Conservation (phyloP, 306 rosid species). For the Castanospermum australe region DNA sequence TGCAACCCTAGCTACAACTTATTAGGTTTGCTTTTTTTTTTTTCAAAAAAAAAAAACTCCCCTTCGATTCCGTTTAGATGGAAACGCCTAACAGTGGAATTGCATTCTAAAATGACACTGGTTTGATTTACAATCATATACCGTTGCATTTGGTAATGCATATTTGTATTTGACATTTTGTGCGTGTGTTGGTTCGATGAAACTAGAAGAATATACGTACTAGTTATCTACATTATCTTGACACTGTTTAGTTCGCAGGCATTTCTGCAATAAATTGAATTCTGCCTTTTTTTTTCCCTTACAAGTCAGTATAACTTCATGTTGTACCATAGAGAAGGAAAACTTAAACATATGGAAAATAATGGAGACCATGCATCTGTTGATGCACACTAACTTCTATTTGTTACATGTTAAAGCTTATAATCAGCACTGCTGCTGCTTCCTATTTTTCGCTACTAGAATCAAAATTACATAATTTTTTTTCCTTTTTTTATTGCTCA, state of each 20-base stretch:
- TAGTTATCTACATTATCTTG: background rate
- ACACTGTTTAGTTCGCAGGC: background rate
- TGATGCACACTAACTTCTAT: background rate
- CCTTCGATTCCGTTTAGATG: too few species aligned
- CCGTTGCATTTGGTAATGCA: too few species aligned
- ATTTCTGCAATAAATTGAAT: background rate
- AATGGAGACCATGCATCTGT: background rate
- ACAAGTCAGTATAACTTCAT: background rate
- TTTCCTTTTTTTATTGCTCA: background rate
- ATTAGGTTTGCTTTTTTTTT: background rate
- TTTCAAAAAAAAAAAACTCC: too few species aligned
- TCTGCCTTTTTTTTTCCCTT: background rate
- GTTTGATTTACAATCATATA: too few species aligned
- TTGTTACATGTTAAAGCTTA: background rate
- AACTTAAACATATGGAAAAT: background rate
- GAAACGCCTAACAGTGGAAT: too few species aligned
- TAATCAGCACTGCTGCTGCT: background rate
- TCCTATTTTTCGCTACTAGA: background rate
- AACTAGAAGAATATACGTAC: background rate
- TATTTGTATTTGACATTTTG: background rate
- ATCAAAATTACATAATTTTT: background rate
- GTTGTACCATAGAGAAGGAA: background rate
- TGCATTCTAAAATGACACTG: too few species aligned
- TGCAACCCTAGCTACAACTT: slow-evolving; percentile 28
- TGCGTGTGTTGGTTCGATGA: too few species aligned